Conservation (phyloP, 75 land plant genomes). For the Selaginella moellendorffii region DNA sequence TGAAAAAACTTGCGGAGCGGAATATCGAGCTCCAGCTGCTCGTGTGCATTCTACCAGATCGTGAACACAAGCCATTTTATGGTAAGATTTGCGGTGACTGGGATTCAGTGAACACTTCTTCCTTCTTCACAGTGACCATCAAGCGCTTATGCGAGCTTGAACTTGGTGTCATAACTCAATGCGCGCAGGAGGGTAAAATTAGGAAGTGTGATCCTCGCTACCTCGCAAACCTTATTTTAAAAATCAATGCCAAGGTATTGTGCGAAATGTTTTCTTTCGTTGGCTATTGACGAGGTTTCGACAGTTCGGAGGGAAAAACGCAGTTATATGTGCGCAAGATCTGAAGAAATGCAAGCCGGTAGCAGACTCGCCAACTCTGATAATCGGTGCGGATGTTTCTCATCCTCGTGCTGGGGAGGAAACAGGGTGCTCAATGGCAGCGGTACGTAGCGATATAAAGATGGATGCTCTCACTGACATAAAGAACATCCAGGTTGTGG, state of each 20-base stretch:
- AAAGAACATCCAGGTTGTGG: conserved; percentile 14
- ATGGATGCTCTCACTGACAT: no score
- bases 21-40: conserved; percentile 12
- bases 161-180: conserved; percentile 18
- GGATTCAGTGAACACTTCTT: neutral
- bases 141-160: conserved; percentile 20
- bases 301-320: conserved; percentile 15
- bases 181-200: conserved; percentile 13
- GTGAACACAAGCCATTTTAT: conserved; percentile 13
- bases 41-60: conserved; percentile 16
- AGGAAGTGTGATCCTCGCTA: conserved; percentile 12
- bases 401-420: conserved; percentile 21
- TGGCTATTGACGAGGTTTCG: neutral
- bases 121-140: conserved; percentile 11
- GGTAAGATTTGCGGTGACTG: conserved; percentile 1
- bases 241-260: conserved; percentile 22
- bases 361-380: conserved; percentile 14
- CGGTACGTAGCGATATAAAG: no score
- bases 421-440: conserved; percentile 11
- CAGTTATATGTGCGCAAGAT: conserved; percentile 12
- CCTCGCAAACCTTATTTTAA: conserved; percentile 19
- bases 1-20: neutral
- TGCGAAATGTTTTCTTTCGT: neutral
- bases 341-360: conserved; percentile 2
- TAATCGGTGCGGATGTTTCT: conserved; percentile 22